Base-by-base conservation (phyloP, 768 basidiomycete genomes). In the Inosperma sp. region DNA sequence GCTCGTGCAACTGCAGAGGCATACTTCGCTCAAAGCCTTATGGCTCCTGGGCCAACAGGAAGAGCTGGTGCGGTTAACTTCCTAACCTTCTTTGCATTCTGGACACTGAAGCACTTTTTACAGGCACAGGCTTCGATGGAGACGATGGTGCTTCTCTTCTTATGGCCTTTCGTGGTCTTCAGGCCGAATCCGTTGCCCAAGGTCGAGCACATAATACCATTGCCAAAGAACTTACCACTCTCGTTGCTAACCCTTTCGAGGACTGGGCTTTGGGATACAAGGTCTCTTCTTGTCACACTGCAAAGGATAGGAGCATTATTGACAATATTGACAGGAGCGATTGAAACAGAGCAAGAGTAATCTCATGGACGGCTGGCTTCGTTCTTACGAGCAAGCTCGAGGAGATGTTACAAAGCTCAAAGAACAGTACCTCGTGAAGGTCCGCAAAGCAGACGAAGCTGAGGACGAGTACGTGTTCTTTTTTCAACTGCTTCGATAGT, bases 141-240 rank as follows among this genome's bases (percentile, higher is more conserved):
- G 90, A 93, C 60, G 90, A 92, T 53, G 90, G 90, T 7, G 90
- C 90, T 16, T 88, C 90, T 1, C 70, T 93, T 12, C 75, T 86
- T 35, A 79, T 86, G 71, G 78, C 88, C 2, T 89, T 93, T 65
- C 82, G 81, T 12, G 88, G 89, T 13, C 76, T 93, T 30, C 87
- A 91, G 60, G 75, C 76, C 54, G 89, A 93, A 66, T 81, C 86
- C 7, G 62, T 64, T 9, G 68, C 71, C 12, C 86, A 94, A 59
- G 92, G 88, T n/a, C 78, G 83, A 59, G 77, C 79, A 1, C 90
- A 95, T 70, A 76, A 71, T 48, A 72, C 73, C 16, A 77, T 89
- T 39, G 81, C 91, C 5, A 80, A 79, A 25, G 91, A 95, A 60
- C 78, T 96, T 34, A 77, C 77, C 45, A 79, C 79, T 7, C 69